These are phyloP conservation scores for Orbilia javanica DNA, from an alignment of 2,329 filamentous ascomycete genomes.

Conservation along the genomic window DNA sequence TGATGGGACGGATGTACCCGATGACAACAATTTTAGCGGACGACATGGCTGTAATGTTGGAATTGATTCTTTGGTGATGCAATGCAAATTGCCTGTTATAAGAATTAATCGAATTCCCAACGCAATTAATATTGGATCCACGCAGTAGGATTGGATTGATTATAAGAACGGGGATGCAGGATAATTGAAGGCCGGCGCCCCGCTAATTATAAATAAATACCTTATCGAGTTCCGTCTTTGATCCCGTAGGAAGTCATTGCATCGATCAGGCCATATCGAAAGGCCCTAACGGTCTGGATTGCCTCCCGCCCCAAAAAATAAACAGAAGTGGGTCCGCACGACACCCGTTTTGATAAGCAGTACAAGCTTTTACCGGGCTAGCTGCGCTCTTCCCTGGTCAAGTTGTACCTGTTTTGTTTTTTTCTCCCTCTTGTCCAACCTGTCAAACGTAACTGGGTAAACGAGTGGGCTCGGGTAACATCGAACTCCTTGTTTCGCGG, in stretches of 20 bases:
- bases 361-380: conserved; percentile 1
- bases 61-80: neutral
- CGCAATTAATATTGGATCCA: too few species aligned
- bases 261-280: conserved; percentile 30
- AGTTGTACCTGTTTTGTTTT: neutral
- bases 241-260: neutral
- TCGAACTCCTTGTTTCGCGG: neutral
- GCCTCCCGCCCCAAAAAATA: neutral
- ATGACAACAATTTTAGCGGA: conserved; percentile 67
- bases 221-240: neutral
- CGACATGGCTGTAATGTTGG: conserved; percentile 39
- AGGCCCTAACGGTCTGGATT: conserved; percentile 14
- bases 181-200: too few species aligned
- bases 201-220: neutral
- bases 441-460: neutral
- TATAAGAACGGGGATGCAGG: neutral
- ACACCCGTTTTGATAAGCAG: conserved; percentile 1
- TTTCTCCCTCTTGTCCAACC: neutral
- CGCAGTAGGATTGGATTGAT: neutral
- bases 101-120: too few species aligned
- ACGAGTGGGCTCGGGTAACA: conserved; percentile 8
- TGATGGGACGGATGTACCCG: conserved; percentile 64
- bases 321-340: conserved; percentile 1
- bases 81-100: neutral
- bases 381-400: conserved; percentile 1